Base-by-base conservation (phyloP, 371 early-diverging fungal genomes). In the Haplosporangium sp. region DNA sequence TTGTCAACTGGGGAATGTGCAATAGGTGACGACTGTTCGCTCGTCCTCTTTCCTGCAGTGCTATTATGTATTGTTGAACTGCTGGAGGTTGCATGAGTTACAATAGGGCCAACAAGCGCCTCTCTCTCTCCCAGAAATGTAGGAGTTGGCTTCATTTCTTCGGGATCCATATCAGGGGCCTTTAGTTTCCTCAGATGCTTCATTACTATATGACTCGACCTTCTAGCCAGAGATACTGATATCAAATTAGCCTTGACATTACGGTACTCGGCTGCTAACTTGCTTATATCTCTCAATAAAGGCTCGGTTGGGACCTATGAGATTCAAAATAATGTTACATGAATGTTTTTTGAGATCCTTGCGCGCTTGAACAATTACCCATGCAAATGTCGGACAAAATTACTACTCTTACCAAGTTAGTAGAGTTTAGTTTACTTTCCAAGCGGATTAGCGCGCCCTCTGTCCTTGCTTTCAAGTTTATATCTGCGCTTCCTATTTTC, bases 191-290 rank as follows among this genome's bases (percentile, higher is more conserved):
- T 27, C 27, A 77, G 20, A 4, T 65, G 50, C 2, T 15, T 19
- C 78, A 77, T 69, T 5, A 77, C 66, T n/a, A 65, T 27, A 19
- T 65, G 69, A 17, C 73, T 72, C 1, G 78, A 57, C 39, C 65
- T 56, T 27, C 55, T 40, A 0, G 78, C 69, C 2, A 77, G 53
- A 5, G 61, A 56, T 2, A 77, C 20, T 2, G 73, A 60, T 1
- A 62, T 59, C 48, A 77, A 42, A 38, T 68, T 44, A 0, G 34
- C 40, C 40, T 77, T 77, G 10, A 69, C 69, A 11, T 56, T 6
- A 50, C 58, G 69, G 34, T 77, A 77, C 7, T 38, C 20, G 2
- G 50, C 40, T 0, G 78, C 52, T 6, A 66, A 4, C 3, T 34
- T 50, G 2, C 42, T 47, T 17, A 77, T 6, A 1, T 72, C 73